These are phyloP conservation scores for Harrya chromipes DNA, from an alignment of 768 basidiomycete genomes.

Conservation along the genomic window DNA sequence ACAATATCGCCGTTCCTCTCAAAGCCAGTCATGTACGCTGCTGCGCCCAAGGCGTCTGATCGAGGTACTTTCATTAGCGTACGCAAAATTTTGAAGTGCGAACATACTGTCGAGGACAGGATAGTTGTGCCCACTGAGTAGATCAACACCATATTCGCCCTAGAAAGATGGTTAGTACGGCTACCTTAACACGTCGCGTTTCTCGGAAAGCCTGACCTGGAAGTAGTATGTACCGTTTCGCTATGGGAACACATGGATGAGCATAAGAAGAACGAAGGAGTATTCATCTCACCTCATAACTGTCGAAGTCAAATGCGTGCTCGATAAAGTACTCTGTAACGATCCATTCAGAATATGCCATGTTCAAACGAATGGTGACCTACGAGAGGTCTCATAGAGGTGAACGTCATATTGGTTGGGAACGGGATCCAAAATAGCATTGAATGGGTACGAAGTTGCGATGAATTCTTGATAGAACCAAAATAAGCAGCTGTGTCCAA, in stretches of 20 bases:
- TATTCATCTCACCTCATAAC: slow-evolving; percentile 33
- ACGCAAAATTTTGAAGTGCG: background rate
- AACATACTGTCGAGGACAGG: slow-evolving; percentile 50
- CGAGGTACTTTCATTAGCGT: background rate
- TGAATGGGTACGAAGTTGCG: slow-evolving; percentile 44
- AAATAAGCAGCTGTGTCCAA: slow-evolving; percentile 8
- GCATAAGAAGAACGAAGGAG: background rate
- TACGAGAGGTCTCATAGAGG: slow-evolving; percentile 47
- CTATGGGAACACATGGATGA: slow-evolving; percentile 23
- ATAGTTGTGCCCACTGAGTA: slow-evolving; percentile 51
- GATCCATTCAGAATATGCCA: background rate
- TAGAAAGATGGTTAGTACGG: background rate
- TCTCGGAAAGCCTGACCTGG: slow-evolving; percentile 10
- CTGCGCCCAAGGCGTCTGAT: slow-evolving; percentile 50
- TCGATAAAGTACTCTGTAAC: slow-evolving; percentile 37
- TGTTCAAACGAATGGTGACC: background rate
- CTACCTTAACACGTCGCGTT: too few species aligned
- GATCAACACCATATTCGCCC: slow-evolving; percentile 57
- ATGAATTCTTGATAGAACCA: slow-evolving; percentile 43
- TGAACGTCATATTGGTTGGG: slow-evolving; percentile 55
- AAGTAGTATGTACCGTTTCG: slow-evolving; percentile 60
- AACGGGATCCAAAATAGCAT: slow-evolving; percentile 45
- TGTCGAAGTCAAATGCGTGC: slow-evolving; percentile 48
- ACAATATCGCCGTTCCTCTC: slow-evolving; percentile 58
- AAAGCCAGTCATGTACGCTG: slow-evolving; percentile 65